A percentile compares a stretch with the other conserved stretches of the same genome.
Evolutionary conservation across 2,329 filamentous ascomycete genomes (phyloP).

Genomic region (Epichloe festucae): DNA sequence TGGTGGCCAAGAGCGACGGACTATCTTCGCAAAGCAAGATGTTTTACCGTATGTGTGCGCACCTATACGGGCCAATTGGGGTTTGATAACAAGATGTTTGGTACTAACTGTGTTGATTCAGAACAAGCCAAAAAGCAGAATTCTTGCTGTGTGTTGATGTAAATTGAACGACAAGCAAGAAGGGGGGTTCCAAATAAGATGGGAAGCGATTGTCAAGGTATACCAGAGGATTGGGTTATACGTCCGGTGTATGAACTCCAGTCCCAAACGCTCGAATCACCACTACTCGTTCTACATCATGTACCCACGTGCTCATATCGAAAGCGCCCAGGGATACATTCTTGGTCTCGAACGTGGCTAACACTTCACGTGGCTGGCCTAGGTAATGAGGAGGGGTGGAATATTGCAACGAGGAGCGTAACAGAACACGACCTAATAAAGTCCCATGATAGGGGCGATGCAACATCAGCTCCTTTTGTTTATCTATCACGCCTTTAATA

Average conservation of each 20-base stretch:
- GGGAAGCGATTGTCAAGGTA: background rate
- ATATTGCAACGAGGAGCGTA: background rate
- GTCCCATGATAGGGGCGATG: background rate
- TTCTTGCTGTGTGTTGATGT: constrained; percentile 63
- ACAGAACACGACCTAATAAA: constrained; percentile 1
- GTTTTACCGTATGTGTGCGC: constrained; percentile 66
- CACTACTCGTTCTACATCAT: background rate
- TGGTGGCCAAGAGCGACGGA: constrained; percentile 87
- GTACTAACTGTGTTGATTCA: constrained; percentile 11
- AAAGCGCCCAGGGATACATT: background rate
- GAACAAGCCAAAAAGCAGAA: constrained; percentile 69
- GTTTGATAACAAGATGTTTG: constrained; percentile 1
- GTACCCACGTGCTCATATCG: background rate
- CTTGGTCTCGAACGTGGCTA: background rate
- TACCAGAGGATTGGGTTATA: background rate
- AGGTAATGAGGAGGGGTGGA: background rate
- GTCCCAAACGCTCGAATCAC: background rate
- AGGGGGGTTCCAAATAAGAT: background rate
- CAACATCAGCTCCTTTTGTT: background rate
- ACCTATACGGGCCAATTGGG: background rate
- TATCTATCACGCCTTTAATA: background rate
- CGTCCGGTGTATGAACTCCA: background rate
- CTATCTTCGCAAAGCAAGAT: constrained; percentile 89
- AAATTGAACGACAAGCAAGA: constrained; percentile 11
- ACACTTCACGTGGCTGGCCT: background rate